Evolutionary conservation across 352 stramenopile genomes (phyloP), one percentile per base, ranked within the genome.

Genomic region (Globisporangium barbulae): DNA sequence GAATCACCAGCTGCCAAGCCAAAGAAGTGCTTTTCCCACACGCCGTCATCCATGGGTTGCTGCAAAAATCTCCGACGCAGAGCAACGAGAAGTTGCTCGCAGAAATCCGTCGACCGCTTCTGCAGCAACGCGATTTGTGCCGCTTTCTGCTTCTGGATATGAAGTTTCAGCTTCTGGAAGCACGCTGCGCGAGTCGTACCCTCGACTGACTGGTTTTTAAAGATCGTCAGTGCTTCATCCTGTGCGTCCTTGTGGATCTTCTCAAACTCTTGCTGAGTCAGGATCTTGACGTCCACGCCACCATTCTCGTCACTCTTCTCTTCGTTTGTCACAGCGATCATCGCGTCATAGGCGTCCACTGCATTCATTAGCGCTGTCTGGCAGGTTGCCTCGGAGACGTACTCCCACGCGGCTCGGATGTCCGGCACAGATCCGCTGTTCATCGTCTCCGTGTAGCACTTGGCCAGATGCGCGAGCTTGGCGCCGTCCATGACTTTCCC

Each of bases 391-490:
- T 94, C 84, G 4, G 79, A 85, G 15, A 94, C 86, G 41, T 93
- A 94, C 62, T 87, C 78, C 84, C 84, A 94, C 15, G 84, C 86
- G 39, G 84, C 83, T 58, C 90, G 91, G 37, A 94, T 93, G 57
- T 92, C 81, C n/a, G 86, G 84, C 5, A 94, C 71, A 2, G 78
- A 72, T 3, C 84, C 84, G 59, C 74, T 92, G 52, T 88, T 94
- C 75, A 94, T 88, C 5, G 84, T 92, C 15, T 83, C 71, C 0
- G 81, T 88, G 59, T 94, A 94, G 63, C 81, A 90, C 21, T 64
- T 69, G 17, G 75, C 81, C 39, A 94, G 66, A 33, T 89, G 69
- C 4, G 79, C 79, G 5, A 94, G 66, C 63, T 92, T 82, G 12
- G 62, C 61, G 8, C 84, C 86, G 56, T 91, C 72, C 48, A 94